Percentiles rank a stretch among this genome's conserved stretches.
Evolutionary conservation across 108 stramenopile genomes (phyloP).

Genomic region (Stephanodiscus minutulus): DNA sequence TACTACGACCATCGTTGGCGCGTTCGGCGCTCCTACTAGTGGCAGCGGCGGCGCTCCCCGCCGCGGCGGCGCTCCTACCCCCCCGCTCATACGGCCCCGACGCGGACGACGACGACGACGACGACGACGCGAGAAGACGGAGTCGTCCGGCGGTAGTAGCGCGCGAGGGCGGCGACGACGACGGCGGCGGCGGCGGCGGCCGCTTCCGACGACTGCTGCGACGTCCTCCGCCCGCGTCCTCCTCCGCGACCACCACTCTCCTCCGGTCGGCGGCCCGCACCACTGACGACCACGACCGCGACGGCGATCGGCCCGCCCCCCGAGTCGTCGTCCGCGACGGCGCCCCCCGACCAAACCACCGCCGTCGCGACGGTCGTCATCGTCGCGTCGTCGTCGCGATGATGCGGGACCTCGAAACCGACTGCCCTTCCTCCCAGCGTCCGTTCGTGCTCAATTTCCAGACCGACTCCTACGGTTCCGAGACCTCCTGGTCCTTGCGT

Average conservation of each 20-base stretch:
- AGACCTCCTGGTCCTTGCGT: slow-evolving; percentile 48
- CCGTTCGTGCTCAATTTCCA: slow-evolving; percentile 40
- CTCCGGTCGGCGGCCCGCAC: too few relatives aligned
- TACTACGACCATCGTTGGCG: too few relatives aligned
- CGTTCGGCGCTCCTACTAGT: neutral
- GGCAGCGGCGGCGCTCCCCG: neutral
- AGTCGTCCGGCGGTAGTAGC: too few relatives aligned
- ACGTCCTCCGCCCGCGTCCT: neutral
- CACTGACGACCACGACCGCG: neutral
- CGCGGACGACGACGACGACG: neutral
- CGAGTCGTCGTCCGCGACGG: neutral
- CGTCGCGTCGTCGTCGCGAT: too few relatives aligned
- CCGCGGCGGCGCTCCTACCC: neutral
- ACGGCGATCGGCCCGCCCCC: neutral
- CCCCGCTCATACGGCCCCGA: too few relatives aligned
- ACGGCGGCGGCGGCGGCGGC: neutral
- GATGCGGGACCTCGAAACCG: neutral
- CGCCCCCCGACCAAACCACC: neutral
- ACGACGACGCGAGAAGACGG: slow-evolving; percentile 9
- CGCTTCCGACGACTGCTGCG: neutral
- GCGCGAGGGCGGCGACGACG: neutral
- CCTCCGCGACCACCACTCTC: too few relatives aligned
- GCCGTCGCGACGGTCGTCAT: neutral
- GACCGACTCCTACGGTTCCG: slow-evolving; percentile 45
- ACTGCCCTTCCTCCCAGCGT: slow-evolving; percentile 20